phyloP scores from a whole-genome alignment of 805 yeast genomes.

The Candida silvatica region DNA sequence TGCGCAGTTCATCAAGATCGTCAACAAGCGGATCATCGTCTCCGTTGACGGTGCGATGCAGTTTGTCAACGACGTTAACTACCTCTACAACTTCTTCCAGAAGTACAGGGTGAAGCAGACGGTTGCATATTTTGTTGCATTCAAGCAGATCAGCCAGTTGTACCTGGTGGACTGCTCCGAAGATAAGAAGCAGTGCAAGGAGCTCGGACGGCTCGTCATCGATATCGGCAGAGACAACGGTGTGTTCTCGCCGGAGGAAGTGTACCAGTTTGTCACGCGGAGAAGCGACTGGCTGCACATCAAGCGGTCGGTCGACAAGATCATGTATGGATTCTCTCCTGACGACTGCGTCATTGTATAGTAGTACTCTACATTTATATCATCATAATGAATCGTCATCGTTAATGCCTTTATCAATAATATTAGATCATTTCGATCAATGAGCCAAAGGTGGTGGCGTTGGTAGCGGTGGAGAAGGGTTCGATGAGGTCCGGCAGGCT shows the following conservation, averaged over 20 bases:
- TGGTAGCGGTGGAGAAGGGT: too few species aligned
- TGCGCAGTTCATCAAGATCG: slow-evolving; percentile 62
- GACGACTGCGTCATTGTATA: slow-evolving; percentile 65
- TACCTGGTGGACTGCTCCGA: slow-evolving; percentile 52
- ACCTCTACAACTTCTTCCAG: slow-evolving; percentile 65
- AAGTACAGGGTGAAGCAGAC: slow-evolving; percentile 57
- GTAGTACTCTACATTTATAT: too few species aligned
- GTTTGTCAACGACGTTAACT: slow-evolving; percentile 74
- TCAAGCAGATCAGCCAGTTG: slow-evolving; percentile 79
- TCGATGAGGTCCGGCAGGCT: too few species aligned
- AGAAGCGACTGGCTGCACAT: slow-evolving; percentile 81
- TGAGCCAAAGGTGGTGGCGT: neutral
- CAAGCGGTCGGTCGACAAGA: slow-evolving; percentile 77
- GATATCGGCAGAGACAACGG: slow-evolving; percentile 85
- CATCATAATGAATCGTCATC: neutral
- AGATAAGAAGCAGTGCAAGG: slow-evolving; percentile 65
- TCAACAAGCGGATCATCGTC: slow-evolving; percentile 59
- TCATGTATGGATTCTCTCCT: slow-evolving; percentile 85
- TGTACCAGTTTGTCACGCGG: slow-evolving; percentile 84
- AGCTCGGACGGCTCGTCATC: slow-evolving; percentile 73
- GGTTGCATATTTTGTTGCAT: slow-evolving; percentile 66
- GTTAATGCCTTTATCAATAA: neutral
- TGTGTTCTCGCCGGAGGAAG: slow-evolving; percentile 84
- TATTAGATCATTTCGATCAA: neutral
- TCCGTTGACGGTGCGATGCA: slow-evolving; percentile 78